Percentiles rank a stretch among this genome's conserved stretches.
Conservation (phyloP, 768 basidiomycete genomes). For the Tricholoma furcatifolium region DNA sequence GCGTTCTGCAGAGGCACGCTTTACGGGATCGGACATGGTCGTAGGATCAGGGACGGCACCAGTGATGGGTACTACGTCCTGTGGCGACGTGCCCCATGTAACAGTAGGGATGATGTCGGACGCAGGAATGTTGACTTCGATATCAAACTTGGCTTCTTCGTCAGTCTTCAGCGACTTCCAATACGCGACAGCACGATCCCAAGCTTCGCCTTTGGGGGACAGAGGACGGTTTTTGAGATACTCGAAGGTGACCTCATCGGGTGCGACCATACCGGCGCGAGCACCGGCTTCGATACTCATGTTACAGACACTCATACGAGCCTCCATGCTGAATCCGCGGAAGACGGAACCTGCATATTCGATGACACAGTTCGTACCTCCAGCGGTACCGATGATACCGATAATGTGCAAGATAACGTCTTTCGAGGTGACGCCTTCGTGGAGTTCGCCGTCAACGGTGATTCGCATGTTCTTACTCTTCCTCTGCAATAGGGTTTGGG, state of each 20-base stretch:
- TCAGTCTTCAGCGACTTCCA: slow-evolving; percentile 82
- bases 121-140: slow-evolving; percentile 76
- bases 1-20: slow-evolving; percentile 69
- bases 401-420: slow-evolving; percentile 92
- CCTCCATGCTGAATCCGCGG: slow-evolving; percentile 85
- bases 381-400: slow-evolving; percentile 89
- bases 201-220: slow-evolving; percentile 79
- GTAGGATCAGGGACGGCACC: slow-evolving; percentile 78
- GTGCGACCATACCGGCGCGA: slow-evolving; percentile 90
- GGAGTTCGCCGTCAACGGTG: slow-evolving; percentile 78
- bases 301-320: slow-evolving; percentile 88
- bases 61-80: slow-evolving; percentile 83
- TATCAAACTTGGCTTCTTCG: slow-evolving; percentile 81
- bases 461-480: slow-evolving; percentile 94
- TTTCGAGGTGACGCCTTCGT: slow-evolving; percentile 83
- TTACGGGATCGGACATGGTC: slow-evolving; percentile 59
- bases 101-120: slow-evolving; percentile 88
- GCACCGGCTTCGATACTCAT: slow-evolving; percentile 96
- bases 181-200: slow-evolving; percentile 84
- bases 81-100: slow-evolving; percentile 92
- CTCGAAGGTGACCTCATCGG: slow-evolving; percentile 82
- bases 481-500: slow-evolving; percentile 83
- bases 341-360: slow-evolving; percentile 91
- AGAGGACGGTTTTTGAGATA: slow-evolving; percentile 83
- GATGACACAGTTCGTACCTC: slow-evolving; percentile 88